Percentiles rank a stretch among this genome's conserved stretches.
These are phyloP conservation scores for Pyricularia sp. DNA, from an alignment of 2,329 filamentous ascomycete genomes.

Conservation along the genomic window DNA sequence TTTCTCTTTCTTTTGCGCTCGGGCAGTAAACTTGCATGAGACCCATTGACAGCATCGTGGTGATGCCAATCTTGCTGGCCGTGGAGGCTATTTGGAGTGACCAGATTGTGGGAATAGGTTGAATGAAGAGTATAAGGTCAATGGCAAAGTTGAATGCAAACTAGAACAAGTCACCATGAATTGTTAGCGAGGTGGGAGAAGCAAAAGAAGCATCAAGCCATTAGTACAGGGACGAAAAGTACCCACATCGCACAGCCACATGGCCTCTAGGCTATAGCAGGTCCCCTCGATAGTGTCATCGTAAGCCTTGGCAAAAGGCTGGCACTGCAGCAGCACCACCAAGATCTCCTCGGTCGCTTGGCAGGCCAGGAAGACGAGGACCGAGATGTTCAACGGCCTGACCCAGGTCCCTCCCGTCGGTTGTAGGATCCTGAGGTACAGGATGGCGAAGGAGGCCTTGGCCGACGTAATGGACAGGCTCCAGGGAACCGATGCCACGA, in stretches of 20 bases:
- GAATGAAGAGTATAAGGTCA: slow-evolving; percentile 9
- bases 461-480: slow-evolving; percentile 7
- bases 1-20: not conserved
- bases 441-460: slow-evolving; percentile 9
- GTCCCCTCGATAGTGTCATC: not conserved
- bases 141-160: slow-evolving; percentile 9
- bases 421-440: slow-evolving; percentile 8
- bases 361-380: slow-evolving; percentile 6
- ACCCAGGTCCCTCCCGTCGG: slow-evolving; percentile 3
- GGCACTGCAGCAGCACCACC: slow-evolving; percentile 8
- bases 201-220: no score
- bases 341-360: slow-evolving; percentile 9
- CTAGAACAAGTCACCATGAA: not conserved
- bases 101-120: slow-evolving; percentile 11
- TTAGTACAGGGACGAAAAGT: no score
- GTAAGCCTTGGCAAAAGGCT: slow-evolving; percentile 7
- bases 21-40: slow-evolving; percentile 1
- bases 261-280: slow-evolving; percentile 4
- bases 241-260: slow-evolving; percentile 7
- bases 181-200: no score
- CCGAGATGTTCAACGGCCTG: slow-evolving; percentile 4
- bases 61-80: slow-evolving; percentile 8
- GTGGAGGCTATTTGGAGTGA: slow-evolving; percentile 6
- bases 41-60: slow-evolving; percentile 8
- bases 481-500: slow-evolving; percentile 5